Evolutionary conservation across 2,329 filamentous ascomycete genomes (phyloP).

Genomic region (Botrytis squamosa): DNA sequence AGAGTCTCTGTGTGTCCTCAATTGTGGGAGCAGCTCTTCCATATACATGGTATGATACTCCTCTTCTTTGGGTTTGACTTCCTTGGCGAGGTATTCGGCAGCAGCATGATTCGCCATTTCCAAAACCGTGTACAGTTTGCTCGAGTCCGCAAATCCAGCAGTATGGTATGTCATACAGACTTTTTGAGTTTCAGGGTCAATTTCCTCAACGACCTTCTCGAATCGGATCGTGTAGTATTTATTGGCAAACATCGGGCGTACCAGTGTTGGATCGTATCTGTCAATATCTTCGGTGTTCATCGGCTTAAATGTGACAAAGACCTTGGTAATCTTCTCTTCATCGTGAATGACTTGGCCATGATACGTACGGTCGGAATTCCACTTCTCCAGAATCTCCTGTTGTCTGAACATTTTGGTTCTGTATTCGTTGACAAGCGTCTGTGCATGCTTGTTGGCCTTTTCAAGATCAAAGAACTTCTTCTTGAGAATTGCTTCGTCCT

Average conservation of each 20-base stretch:
- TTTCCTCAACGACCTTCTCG: background rate
- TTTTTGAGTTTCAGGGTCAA: background rate
- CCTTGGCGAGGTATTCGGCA: slow-evolving; percentile 18
- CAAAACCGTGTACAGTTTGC: slow-evolving; percentile 16
- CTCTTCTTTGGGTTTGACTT: slow-evolving; percentile 22
- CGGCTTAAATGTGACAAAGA: background rate
- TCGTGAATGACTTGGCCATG: background rate
- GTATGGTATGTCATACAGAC: background rate
- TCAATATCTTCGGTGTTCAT: background rate
- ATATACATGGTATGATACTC: background rate
- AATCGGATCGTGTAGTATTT: slow-evolving; percentile 6
- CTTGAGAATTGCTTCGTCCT: background rate
- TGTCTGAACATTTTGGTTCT: background rate
- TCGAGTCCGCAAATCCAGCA: background rate
- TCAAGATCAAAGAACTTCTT: slow-evolving; percentile 13
- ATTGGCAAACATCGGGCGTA: background rate
- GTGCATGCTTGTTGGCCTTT: slow-evolving; percentile 21
- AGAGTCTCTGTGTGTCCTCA: too few relatives aligned
- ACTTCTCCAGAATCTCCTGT: slow-evolving; percentile 2
- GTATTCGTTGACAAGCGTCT: slow-evolving; percentile 8
- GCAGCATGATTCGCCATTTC: slow-evolving; percentile 31
- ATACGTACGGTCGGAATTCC: background rate
- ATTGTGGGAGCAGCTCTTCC: background rate
- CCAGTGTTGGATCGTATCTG: slow-evolving; percentile 1
- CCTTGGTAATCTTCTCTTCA: background rate